phyloP scores from a whole-genome alignment of 1,284 basidiomycete genomes.

The Heimioporus retisporus region DNA sequence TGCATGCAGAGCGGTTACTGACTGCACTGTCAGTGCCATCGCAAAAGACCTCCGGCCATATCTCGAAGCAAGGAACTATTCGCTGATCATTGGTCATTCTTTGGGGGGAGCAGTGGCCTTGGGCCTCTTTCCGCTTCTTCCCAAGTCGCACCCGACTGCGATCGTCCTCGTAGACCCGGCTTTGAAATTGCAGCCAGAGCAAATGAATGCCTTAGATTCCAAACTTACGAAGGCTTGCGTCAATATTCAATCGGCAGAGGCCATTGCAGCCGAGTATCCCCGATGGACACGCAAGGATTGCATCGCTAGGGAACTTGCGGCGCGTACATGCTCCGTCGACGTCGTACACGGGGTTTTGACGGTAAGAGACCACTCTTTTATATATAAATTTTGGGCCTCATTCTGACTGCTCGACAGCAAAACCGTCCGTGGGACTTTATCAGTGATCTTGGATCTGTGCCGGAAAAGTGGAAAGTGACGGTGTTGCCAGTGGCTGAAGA shows the following conservation, averaged over 20 bases:
- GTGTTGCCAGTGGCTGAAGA: conserved; percentile 26
- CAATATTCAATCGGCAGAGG: conserved; percentile 16
- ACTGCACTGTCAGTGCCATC: conserved; percentile 28
- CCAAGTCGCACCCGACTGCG: conserved; percentile 22
- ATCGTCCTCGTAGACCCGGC: conserved; percentile 39
- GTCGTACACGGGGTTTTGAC: conserved; percentile 5
- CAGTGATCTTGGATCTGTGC: conserved; percentile 11
- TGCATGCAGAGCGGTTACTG: conserved; percentile 15
- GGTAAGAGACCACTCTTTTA: not conserved
- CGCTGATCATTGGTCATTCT: conserved; percentile 36
- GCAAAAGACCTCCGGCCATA: conserved; percentile 35
- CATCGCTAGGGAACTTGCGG: conserved; percentile 26
- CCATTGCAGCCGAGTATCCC: conserved; percentile 22
- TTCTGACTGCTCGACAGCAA: conserved; percentile 17
- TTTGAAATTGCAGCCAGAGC: conserved; percentile 7
- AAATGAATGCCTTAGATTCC: not conserved
- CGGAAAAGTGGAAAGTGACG: conserved; percentile 28
- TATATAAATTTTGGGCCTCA: not conserved
- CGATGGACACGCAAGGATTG: conserved; percentile 31
- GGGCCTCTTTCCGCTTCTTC: conserved; percentile 28
- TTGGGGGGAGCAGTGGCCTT: conserved; percentile 25
- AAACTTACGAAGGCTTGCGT: not conserved
- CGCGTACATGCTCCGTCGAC: conserved; percentile 22
- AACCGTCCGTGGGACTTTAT: conserved; percentile 34
- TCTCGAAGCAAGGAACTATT: conserved; percentile 23